Conservation (phyloP, 495 filamentous ascomycete species). For the Letharia columbiana region DNA sequence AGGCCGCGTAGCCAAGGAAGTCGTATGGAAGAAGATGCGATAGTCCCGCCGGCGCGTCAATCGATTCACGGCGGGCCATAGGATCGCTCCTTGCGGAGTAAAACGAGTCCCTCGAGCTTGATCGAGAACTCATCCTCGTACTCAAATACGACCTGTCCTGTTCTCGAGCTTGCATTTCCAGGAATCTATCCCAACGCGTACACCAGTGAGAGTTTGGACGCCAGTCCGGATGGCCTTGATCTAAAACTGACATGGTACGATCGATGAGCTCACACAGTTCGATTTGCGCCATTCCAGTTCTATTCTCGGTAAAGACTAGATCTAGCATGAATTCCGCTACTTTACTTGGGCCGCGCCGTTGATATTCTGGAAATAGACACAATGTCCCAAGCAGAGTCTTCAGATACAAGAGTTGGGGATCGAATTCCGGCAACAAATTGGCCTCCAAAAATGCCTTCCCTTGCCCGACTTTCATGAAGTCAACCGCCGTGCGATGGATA, state of each 20-base stretch:
- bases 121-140: not conserved
- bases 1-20: not conserved
- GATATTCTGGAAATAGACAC: not conserved
- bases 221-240: not conserved
- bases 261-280: constrained; percentile 2
- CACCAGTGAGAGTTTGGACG: constrained; percentile 1
- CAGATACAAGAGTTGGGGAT: not conserved
- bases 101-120: not conserved
- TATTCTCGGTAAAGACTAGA: not conserved
- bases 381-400: not conserved
- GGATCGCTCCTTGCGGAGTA: not conserved
- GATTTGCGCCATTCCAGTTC: not conserved
- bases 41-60: not conserved
- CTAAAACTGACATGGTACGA: not conserved
- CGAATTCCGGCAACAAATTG: not conserved
- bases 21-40: not conserved
- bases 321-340: not conserved
- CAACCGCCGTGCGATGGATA: constrained; percentile 11
- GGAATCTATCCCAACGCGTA: not conserved
- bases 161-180: not conserved
- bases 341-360: no score
- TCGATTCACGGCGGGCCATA: not conserved
- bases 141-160: not conserved
- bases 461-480: not conserved
- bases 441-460: not conserved